Percentiles rank a stretch among this genome's conserved stretches.
These are phyloP conservation scores for Microstegium vimineum DNA, from an alignment of 176 grass and related monocot genomes.

Conservation along the genomic window DNA sequence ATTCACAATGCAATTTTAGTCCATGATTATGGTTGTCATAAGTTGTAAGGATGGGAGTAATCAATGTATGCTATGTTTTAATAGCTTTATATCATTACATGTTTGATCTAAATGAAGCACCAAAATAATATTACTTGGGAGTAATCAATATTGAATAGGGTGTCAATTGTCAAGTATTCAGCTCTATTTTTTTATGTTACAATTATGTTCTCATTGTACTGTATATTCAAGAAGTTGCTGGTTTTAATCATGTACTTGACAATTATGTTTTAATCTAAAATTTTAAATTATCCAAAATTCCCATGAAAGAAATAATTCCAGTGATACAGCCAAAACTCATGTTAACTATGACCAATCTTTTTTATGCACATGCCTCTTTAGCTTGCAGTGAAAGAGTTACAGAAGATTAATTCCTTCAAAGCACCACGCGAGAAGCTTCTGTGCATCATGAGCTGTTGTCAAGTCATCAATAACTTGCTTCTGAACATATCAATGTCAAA, in stretches of 20 bases:
- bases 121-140: not conserved
- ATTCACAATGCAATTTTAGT: not conserved
- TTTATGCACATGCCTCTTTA: slow-evolving; percentile 23
- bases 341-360: slow-evolving; percentile 17
- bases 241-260: not conserved
- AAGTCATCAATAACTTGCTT: slow-evolving; percentile 93
- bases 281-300: not conserved
- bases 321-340: not conserved
- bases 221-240: not conserved
- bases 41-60: not conserved
- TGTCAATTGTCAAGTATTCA: not conserved
- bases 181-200: not conserved
- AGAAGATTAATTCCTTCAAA: slow-evolving; percentile 90
- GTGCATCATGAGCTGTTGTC: slow-evolving; percentile 89
- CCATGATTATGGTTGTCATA: not conserved
- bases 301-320: not conserved
- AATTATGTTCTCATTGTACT: not conserved
- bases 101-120: not conserved
- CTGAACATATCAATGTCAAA: slow-evolving; percentile 73
- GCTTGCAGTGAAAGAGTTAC: slow-evolving; percentile 93
- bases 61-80: not conserved
- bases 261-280: too few species aligned
- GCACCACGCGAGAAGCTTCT: slow-evolving; percentile 78
- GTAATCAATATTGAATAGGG: not conserved
- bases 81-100: not conserved